Percentiles rank a stretch among this genome's conserved stretches.
Conservation (phyloP, 306 rosid genomes). For the Sophora flavescens region DNA sequence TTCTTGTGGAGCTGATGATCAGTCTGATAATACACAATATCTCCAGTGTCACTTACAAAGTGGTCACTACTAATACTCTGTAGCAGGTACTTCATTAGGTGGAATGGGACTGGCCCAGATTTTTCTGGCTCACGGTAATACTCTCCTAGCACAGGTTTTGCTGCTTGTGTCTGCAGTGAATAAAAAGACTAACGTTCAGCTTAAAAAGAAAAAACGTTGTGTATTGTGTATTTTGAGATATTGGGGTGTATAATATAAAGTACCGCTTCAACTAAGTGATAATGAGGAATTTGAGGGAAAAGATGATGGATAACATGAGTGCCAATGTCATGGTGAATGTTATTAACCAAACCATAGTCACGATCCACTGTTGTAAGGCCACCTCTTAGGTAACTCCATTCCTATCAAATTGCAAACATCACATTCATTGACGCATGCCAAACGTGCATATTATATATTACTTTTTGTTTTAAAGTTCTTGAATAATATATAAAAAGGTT, state of each 20-base stretch:
- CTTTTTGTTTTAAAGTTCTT: neutral
- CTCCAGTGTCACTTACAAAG: constrained; percentile 71
- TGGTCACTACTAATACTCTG: constrained; percentile 67
- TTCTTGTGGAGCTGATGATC: constrained; percentile 51
- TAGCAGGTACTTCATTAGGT: constrained; percentile 59
- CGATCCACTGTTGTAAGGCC: constrained; percentile 84
- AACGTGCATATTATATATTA: neutral
- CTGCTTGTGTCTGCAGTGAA: constrained; percentile 67
- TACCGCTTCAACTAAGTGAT: constrained; percentile 81
- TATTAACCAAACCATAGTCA: constrained; percentile 73
- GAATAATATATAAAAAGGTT: neutral
- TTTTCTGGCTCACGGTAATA: constrained; percentile 76
- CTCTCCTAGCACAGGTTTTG: constrained; percentile 67
- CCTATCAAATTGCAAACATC: constrained; percentile 45
- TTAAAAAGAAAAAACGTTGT: neutral
- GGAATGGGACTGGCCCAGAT: constrained; percentile 70
- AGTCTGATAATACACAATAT: constrained; percentile 64
- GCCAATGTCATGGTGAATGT: constrained; percentile 83
- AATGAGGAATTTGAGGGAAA: constrained; percentile 89
- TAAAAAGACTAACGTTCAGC: neutral
- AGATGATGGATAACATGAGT: constrained; percentile 89
- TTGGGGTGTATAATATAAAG: neutral
- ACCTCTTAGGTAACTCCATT: constrained; percentile 82
- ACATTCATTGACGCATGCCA: neutral
- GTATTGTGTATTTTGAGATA: neutral